Conservation (phyloP, 352 stramenopile genomes). For the Saprolegnia diclina region DNA sequence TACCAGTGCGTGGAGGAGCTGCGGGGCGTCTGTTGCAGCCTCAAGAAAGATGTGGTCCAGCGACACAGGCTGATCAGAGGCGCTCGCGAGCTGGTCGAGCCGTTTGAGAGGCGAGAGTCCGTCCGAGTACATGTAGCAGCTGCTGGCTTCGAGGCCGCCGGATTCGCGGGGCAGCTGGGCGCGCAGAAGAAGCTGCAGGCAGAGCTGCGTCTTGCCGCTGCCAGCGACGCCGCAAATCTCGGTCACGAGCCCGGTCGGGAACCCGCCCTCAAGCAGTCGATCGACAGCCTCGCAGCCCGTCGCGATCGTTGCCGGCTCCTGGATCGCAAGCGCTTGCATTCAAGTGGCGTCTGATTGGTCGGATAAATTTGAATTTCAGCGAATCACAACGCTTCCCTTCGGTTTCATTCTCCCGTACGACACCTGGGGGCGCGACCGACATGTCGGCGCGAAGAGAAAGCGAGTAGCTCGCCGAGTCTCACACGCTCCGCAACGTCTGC, state of each 20-base stretch:
- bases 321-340: not conserved
- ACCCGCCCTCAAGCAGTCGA: conserved; percentile 47
- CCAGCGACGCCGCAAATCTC: conserved; percentile 72
- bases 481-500: too few species aligned
- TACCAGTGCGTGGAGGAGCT: conserved; percentile 61
- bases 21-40: conserved; percentile 62
- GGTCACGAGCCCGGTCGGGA: conserved; percentile 58
- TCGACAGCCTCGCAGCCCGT: conserved; percentile 62
- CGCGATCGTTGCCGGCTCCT: conserved; percentile 34
- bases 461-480: too few species aligned
- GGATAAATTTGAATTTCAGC: too few species aligned
- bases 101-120: conserved; percentile 65
- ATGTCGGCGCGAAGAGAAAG: too few species aligned
- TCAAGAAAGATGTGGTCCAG: conserved; percentile 76
- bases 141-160: conserved; percentile 50
- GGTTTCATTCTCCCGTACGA: too few species aligned
- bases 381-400: too few species aligned
- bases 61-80: not conserved
- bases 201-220: conserved; percentile 74
- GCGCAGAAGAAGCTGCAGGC: conserved; percentile 68
- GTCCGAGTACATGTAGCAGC: conserved; percentile 80
- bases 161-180: conserved; percentile 43
- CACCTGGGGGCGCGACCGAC: too few species aligned
- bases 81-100: conserved; percentile 52
- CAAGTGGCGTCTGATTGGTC: too few species aligned